Base-by-base conservation (phyloP, 1,284 basidiomycete species). In the Porodaedalea pini region DNA sequence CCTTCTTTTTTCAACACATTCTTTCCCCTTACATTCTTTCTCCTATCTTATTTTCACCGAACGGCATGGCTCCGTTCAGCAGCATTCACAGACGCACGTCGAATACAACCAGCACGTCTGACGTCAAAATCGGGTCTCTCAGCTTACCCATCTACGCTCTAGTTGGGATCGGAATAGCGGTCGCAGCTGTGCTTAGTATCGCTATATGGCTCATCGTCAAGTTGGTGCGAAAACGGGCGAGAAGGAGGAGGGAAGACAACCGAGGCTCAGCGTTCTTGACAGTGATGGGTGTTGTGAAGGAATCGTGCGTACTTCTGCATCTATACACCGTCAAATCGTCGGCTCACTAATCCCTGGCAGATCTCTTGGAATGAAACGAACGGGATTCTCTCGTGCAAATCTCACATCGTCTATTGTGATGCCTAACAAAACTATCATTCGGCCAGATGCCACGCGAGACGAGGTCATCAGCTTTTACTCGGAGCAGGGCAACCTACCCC, bases 391-490 rank as follows among this genome's bases (percentile, higher is more conserved):
- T 32, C 73, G 79, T 50, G 64, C 68, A 3, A 71, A 75, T 47
- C 59, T 83, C 44, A 74, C 75, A 40, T 59, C 70, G 11, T 74
- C 74, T 31, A 72, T 85, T 52, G 63, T 81, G 32, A 71, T 86
- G 57, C 86, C 86, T 2, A 72, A 76, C 23, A 79, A 75, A 62
- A 73, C 73, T 21, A 66, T 80, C 54, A 65, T 73, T 15, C 68
- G 68, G 31, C 71, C 76, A 10, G 63, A 70, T 57, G 65, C 68
- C 29, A 66, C 70, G 49, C 69, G 70, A 41, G 71, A 78, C 43
- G 73, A 78, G 58, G 75, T 81, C 53, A 62, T 79, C 56, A 69
- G 74, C 4, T 76, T 74, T 63, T 77, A 82, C 66, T 63, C 71
- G 50, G 73, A 73, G 50, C 74, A 74, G 21, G 77, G 78, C 31